Conservation (phyloP, 306 rosid species). For the Trifolium pratense region DNA sequence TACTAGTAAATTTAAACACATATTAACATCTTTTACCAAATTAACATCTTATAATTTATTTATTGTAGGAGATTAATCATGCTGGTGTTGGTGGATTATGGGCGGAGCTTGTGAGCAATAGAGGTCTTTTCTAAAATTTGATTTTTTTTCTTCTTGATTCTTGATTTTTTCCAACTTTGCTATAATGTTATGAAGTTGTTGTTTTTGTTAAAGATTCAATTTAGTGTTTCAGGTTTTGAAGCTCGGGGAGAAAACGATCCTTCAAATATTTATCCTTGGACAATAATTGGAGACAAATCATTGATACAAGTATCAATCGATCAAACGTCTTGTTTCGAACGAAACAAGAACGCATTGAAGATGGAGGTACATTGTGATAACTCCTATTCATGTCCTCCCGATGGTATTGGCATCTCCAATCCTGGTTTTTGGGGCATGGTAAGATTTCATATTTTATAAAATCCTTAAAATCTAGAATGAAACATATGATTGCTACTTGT, state of each 20-base stretch:
- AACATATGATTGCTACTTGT: no score
- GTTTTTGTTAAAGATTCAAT: not conserved
- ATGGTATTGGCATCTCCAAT: slow-evolving; percentile 77
- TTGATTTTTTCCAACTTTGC: not conserved
- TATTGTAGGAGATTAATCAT: slow-evolving; percentile 47
- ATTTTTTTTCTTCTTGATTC: not conserved
- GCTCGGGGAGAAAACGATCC: slow-evolving; percentile 67
- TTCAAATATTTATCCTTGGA: slow-evolving; percentile 75
- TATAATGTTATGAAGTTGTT: not conserved
- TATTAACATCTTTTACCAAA: not conserved
- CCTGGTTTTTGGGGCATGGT: slow-evolving; percentile 94
- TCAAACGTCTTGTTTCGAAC: slow-evolving; percentile 62
- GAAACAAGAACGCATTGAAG: slow-evolving; percentile 64
- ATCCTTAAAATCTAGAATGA: no score
- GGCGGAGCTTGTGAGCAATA: slow-evolving; percentile 49
- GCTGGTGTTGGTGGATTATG: slow-evolving; percentile 52
- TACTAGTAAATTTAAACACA: not conserved
- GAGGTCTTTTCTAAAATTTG: slow-evolving; percentile 31
- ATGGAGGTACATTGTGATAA: slow-evolving; percentile 66
- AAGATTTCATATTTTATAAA: not conserved
- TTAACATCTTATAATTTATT: not conserved
- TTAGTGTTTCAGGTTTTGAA: slow-evolving; percentile 67
- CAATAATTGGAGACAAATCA: slow-evolving; percentile 62
- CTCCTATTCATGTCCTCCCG: slow-evolving; percentile 50
- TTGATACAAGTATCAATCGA: slow-evolving; percentile 61